phyloP scores from a whole-genome alignment of 2,329 filamentous ascomycete genomes.

The Periconia digitata region DNA sequence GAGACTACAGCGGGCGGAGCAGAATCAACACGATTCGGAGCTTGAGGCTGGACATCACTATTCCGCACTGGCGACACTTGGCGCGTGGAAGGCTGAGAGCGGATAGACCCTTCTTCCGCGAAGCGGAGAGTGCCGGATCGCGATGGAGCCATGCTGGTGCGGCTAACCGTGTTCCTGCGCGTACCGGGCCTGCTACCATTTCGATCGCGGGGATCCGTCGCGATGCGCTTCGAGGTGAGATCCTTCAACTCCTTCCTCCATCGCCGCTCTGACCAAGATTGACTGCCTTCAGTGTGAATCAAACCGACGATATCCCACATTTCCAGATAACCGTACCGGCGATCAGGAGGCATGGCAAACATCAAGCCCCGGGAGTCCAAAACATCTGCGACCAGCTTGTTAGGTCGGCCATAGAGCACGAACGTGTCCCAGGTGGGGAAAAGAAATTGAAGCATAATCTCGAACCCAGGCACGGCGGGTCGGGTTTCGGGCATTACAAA shows the following conservation, averaged over 20 bases:
- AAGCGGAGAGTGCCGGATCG: slow-evolving; percentile 43
- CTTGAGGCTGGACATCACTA: slow-evolving; percentile 24
- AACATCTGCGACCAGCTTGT: slow-evolving; percentile 81
- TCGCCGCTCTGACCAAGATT: slow-evolving; percentile 78
- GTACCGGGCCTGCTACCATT: slow-evolving; percentile 30
- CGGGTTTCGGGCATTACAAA: slow-evolving; percentile 97
- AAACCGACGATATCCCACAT: slow-evolving; percentile 79
- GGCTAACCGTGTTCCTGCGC: slow-evolving; percentile 48
- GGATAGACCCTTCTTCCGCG: slow-evolving; percentile 39
- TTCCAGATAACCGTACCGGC: slow-evolving; percentile 87
- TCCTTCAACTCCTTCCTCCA: slow-evolving; percentile 92
- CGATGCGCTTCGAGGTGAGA: slow-evolving; percentile 78
- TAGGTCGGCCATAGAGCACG: slow-evolving; percentile 84
- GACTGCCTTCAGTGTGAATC: slow-evolving; percentile 76
- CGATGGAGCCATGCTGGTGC: slow-evolving; percentile 42
- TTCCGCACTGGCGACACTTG: slow-evolving; percentile 45
- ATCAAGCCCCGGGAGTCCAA: slow-evolving; percentile 87
- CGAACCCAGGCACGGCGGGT: slow-evolving; percentile 89
- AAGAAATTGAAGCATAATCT: slow-evolving; percentile 89
- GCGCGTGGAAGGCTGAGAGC: slow-evolving; percentile 49
- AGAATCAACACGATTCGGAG: slow-evolving; percentile 46
- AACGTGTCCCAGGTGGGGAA: slow-evolving; percentile 96
- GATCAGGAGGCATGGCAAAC: slow-evolving; percentile 94
- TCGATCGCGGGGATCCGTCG: slow-evolving; percentile 41
- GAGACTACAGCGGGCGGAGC: slow-evolving; percentile 39